These are phyloP conservation scores for Pichia paraexigua DNA, from an alignment of 805 yeast species.

Conservation along the genomic window DNA sequence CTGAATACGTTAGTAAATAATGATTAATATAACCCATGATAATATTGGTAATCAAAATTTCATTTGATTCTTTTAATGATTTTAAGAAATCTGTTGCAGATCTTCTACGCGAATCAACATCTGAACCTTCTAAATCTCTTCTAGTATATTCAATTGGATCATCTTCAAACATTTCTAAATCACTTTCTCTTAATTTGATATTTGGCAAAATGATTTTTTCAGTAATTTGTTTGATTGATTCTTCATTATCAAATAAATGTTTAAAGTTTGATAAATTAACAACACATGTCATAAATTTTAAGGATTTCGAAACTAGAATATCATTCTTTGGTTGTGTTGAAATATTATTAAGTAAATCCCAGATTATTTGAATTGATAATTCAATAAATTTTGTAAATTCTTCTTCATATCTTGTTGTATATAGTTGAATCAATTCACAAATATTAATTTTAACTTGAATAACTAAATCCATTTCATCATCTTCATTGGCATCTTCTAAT, in stretches of 20 bases:
- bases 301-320: constrained; percentile 69
- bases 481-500: constrained; percentile 52
- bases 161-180: constrained; percentile 91
- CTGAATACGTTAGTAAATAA: constrained; percentile 48
- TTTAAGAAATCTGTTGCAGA: constrained; percentile 89
- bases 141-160: constrained; percentile 92
- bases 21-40: constrained; percentile 65
- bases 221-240: constrained; percentile 64
- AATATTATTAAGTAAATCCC: constrained; percentile 63
- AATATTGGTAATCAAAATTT: constrained; percentile 62
- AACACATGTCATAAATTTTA: constrained; percentile 76
- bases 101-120: constrained; percentile 84
- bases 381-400: constrained; percentile 75
- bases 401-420: constrained; percentile 87
- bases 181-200: constrained; percentile 74
- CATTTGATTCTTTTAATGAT: constrained; percentile 74
- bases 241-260: constrained; percentile 52
- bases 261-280: constrained; percentile 62
- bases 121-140: constrained; percentile 92
- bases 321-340: constrained; percentile 76
- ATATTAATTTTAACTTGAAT: constrained; percentile 74
- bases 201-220: constrained; percentile 86
- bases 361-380: constrained; percentile 71
- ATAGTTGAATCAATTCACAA: constrained; percentile 76
- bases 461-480: constrained; percentile 59